phyloP scores from a whole-genome alignment of 257 asterid genomes.

The Fraxinus pennsylvanica region DNA sequence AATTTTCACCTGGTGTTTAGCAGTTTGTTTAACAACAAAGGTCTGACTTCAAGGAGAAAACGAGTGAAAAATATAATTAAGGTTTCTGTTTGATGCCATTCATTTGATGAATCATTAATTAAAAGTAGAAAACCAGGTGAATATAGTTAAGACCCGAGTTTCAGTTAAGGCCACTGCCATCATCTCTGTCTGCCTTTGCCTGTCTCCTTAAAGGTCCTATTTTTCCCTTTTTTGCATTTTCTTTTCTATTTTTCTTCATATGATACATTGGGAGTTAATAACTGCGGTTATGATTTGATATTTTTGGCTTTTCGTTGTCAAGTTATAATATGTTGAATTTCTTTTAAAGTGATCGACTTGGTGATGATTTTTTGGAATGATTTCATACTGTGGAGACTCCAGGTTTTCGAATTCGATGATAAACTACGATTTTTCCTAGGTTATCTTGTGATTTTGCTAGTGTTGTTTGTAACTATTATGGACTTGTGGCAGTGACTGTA shows the following conservation, averaged over 20 bases:
- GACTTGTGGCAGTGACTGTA: not conserved
- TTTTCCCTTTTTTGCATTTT: not conserved
- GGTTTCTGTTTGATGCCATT: not conserved
- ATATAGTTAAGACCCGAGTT: not conserved
- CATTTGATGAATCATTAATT: not conserved
- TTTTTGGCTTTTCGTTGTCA: not conserved
- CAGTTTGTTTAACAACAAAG: slow-evolving; percentile 2
- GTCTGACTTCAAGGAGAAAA: slow-evolving; percentile 3
- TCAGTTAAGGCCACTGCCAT: not conserved
- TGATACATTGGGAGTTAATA: not conserved
- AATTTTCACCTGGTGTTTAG: not conserved
- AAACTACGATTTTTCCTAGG: not conserved
- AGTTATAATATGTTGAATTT: not conserved
- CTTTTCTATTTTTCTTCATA: not conserved
- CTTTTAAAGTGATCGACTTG: not conserved
- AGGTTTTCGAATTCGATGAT: not conserved
- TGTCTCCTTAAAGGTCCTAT: not conserved
- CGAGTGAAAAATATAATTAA: not conserved
- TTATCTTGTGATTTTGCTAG: not conserved
- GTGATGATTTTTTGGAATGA: not conserved
- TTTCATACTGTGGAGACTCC: not conserved
- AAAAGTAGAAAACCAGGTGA: not conserved
- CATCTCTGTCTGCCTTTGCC: not conserved
- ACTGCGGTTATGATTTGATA: not conserved
- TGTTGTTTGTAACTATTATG: not conserved